Evolutionary conservation across 495 filamentous ascomycete genomes (phyloP), one percentile per base, ranked within the genome.

Genomic region (Trichoderma reesei): DNA sequence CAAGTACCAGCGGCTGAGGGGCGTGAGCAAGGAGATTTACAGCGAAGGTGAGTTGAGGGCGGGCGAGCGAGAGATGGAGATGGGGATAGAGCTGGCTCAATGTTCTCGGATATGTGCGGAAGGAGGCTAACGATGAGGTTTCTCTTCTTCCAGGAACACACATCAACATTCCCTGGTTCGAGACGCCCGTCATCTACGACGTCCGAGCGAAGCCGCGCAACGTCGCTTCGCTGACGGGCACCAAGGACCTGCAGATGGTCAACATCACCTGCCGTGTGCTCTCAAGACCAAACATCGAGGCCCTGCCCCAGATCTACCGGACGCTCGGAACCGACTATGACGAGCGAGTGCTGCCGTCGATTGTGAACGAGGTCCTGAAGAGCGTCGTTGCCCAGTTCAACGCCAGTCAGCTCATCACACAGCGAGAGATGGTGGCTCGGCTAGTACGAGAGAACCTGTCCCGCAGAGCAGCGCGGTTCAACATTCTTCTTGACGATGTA

Each of bases 201-300:
- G 94, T 98, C 64, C 93, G 94, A 74, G 94, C 94, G 31, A 96
- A 95, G 79, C 94, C 94, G 69, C 87, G 95, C 70, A 96, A 93
- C 73, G 94, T 98, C 65, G 88, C 94, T 66, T 98, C 94, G 71
- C 87, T 98, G 63, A 98, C 94, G 63, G 94, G 95, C 68, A 98
- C 94, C 72, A 98, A 98, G 78, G 94, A 98, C 77, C 79, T 98
- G 74, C 94, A 98, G 83, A 98, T 98, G 94, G 94, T 98, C 74
- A 98, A 98, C 83, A 98, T 98, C 75, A 98, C 95, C 72, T 98
- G 94, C 79, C 95, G 94, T 92, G 94, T 98, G 60, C 90, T 98
- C 63, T 96, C 92, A 54, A 83, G 90, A 72, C 94, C 94, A 65
- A 86, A 89, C 42, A 80, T 98, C 69, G 85, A 90, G 63, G 89